Evolutionary conservation across 129 eudicot genomes (phyloP).

Genomic region (Escallonia herrerae): DNA sequence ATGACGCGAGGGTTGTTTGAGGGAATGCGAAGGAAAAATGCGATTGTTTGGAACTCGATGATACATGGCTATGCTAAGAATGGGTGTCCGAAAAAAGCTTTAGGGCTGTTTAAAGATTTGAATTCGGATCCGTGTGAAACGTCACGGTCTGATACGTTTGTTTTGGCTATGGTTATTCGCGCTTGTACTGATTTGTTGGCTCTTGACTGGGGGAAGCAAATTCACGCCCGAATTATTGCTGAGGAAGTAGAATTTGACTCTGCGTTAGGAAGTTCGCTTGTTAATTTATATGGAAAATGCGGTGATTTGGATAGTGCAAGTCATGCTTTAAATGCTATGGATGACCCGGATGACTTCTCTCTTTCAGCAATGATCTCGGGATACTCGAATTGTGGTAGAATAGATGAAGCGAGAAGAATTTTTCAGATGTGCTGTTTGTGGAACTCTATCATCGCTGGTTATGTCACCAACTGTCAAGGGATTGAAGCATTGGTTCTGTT

Average conservation of each 20-base stretch:
- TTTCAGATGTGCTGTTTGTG: slow-evolving; percentile 61
- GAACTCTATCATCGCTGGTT: slow-evolving; percentile 75
- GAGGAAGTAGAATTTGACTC: slow-evolving; percentile 46
- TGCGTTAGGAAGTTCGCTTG: slow-evolving; percentile 67
- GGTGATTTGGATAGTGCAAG: slow-evolving; percentile 70
- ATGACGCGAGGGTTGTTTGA: slow-evolving; percentile 40
- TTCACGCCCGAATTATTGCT: slow-evolving; percentile 47
- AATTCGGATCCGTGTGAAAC: slow-evolving; percentile 20
- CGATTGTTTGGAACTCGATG: slow-evolving; percentile 55
- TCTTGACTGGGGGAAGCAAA: slow-evolving; percentile 54
- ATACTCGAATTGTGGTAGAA: slow-evolving; percentile 49
- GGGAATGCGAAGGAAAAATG: slow-evolving; percentile 68
- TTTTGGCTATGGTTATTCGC: slow-evolving; percentile 66
- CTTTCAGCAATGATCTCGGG: slow-evolving; percentile 70
- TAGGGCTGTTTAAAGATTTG: slow-evolving; percentile 52
- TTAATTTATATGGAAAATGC: slow-evolving; percentile 83
- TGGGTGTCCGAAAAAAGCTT: slow-evolving; percentile 38
- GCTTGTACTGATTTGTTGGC: slow-evolving; percentile 58
- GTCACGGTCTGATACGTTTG: slow-evolving; percentile 36
- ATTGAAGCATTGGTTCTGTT: slow-evolving; percentile 43
- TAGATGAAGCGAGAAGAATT: slow-evolving; percentile 56
- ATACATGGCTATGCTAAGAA: slow-evolving; percentile 64
- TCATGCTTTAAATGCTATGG: slow-evolving; percentile 24
- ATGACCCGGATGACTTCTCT: slow-evolving; percentile 54
- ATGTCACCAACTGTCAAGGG: slow-evolving; percentile 29